phyloP scores from a whole-genome alignment of 2,329 filamentous ascomycete genomes.

The Fusarium keratoplasticum region DNA sequence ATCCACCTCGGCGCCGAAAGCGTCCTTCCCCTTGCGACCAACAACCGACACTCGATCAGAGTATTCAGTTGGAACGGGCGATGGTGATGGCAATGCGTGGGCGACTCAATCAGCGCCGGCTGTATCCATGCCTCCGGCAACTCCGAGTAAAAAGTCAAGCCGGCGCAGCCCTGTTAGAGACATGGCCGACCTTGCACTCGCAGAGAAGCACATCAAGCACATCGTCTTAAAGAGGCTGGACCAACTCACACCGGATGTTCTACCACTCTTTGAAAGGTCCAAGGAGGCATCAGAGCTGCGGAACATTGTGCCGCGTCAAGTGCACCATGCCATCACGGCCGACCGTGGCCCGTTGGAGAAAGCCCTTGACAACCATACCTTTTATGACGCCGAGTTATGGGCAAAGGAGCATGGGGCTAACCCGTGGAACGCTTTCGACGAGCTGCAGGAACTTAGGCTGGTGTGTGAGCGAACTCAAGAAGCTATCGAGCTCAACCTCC shows the following conservation, averaged over 20 bases:
- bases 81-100: neutral
- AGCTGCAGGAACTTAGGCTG: neutral
- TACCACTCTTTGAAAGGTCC: neutral
- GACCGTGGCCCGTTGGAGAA: neutral
- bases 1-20: no score
- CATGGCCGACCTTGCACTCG: constrained; percentile 2
- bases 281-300: neutral
- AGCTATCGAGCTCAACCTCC: neutral
- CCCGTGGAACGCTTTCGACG: neutral
- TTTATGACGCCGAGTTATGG: constrained; percentile 4
- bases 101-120: neutral
- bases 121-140: neutral
- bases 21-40: neutral
- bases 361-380: neutral
- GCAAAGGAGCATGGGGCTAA: neutral
- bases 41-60: neutral
- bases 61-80: neutral
- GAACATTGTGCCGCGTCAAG: neutral
- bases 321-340: neutral
- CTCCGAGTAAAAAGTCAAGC: neutral
- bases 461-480: neutral
- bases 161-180: constrained; percentile 5
- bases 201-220: neutral
- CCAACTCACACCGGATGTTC: neutral
- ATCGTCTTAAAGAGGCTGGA: neutral